Evolutionary conservation across 2,329 filamentous ascomycete species (phyloP).

Genomic region (Fusarium sp.): DNA sequence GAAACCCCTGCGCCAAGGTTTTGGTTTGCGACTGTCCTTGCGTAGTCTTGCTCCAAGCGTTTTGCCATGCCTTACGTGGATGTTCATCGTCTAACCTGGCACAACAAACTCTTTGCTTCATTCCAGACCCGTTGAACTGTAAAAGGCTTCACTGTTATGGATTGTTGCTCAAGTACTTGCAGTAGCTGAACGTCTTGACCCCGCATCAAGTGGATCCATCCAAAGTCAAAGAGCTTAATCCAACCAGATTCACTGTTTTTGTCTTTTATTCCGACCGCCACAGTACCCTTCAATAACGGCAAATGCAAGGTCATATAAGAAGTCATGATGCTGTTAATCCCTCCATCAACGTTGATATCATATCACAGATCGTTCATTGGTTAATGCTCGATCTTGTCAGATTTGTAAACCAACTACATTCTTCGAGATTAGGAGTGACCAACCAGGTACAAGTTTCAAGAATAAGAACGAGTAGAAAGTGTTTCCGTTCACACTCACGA

Average conservation of each 20-base stretch:
- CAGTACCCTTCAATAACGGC: conserved; percentile 5
- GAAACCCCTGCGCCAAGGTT: conserved; percentile 8
- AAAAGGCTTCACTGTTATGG: not conserved
- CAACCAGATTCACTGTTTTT: conserved; percentile 5
- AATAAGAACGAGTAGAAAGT: not conserved
- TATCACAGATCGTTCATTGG: not conserved
- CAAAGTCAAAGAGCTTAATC: conserved; percentile 29
- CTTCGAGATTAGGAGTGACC: not conserved
- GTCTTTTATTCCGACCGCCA: conserved; percentile 10
- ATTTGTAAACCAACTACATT: not conserved
- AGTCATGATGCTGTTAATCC: not conserved
- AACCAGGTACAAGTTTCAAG: not conserved
- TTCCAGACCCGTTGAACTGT: not conserved
- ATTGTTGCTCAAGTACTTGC: not conserved
- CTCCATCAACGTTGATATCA: not conserved
- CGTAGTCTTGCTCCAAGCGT: not conserved
- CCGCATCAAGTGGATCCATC: conserved; percentile 1
- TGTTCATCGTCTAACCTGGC: no score
- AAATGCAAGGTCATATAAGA: not conserved
- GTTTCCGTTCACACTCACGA: not conserved
- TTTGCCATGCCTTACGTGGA: conserved; percentile 10
- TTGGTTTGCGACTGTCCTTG: conserved; percentile 14
- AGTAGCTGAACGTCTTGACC: conserved; percentile 10
- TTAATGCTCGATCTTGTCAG: not conserved
- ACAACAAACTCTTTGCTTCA: not conserved